Conservation (phyloP, 2,329 filamentous ascomycete genomes). For the Exophiala oligosperma region DNA sequence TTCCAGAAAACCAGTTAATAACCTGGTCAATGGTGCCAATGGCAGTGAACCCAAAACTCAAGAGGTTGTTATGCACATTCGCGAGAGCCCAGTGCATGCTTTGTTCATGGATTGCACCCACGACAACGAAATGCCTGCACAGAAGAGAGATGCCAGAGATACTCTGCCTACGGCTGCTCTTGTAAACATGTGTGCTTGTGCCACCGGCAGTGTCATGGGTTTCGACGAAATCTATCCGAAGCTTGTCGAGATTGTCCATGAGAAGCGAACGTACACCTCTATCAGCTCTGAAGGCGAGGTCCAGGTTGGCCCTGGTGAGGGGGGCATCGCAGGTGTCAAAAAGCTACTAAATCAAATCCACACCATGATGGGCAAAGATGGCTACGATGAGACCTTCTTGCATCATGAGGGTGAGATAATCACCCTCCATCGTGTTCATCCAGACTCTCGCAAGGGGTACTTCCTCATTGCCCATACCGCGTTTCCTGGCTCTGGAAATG, state of each 20-base stretch:
- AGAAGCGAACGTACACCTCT: constrained; percentile 80
- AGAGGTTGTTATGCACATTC: constrained; percentile 77
- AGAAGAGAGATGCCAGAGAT: constrained; percentile 91
- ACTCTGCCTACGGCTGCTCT: constrained; percentile 92
- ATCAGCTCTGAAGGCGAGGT: constrained; percentile 65
- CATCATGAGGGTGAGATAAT: constrained; percentile 96
- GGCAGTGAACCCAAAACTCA: constrained; percentile 29
- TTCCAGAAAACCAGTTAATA: constrained; percentile 32
- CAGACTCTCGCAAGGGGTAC: constrained; percentile 86
- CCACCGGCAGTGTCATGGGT: constrained; percentile 94
- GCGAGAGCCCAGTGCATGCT: constrained; percentile 84
- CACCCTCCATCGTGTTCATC: constrained; percentile 93
- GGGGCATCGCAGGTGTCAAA: constrained; percentile 87
- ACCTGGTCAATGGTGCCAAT: constrained; percentile 35
- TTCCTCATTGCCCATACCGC: constrained; percentile 96
- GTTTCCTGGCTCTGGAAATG: constrained; percentile 85
- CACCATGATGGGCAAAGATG: constrained; percentile 90
- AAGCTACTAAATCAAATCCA: constrained; percentile 94
- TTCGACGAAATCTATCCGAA: constrained; percentile 96
- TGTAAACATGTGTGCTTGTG: constrained; percentile 93
- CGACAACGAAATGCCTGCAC: constrained; percentile 93
- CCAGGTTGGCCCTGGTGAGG: constrained; percentile 67
- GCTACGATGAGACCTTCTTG: constrained; percentile 92
- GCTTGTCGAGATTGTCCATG: constrained; percentile 88
- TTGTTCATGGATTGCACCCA: constrained; percentile 99